A percentile compares a stretch with the other conserved stretches of the same genome.
phyloP scores from a whole-genome alignment of 148 eudicot genomes.

The Beta vulgaris region DNA sequence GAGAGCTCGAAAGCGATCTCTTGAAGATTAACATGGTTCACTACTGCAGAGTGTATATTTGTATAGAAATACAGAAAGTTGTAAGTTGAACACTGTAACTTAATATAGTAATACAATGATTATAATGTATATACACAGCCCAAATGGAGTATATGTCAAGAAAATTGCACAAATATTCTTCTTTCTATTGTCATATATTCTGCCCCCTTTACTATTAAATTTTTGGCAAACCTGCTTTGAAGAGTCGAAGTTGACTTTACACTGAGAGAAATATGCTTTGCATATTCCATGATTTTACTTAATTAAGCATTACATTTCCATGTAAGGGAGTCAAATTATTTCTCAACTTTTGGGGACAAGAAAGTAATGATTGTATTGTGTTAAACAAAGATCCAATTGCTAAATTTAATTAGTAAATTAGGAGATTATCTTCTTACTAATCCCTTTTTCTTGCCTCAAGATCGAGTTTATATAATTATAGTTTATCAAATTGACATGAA shows the following conservation, averaged over 20 bases:
- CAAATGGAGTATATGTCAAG: background rate
- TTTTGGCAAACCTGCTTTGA: background rate
- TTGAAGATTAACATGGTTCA: conserved; percentile 66
- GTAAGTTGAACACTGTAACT: background rate
- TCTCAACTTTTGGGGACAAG: no score
- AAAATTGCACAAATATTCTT: conserved; percentile 14
- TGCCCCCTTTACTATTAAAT: background rate
- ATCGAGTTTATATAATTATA: no score
- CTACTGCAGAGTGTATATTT: background rate
- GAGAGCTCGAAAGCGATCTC: conserved; percentile 81
- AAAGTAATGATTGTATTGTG: no score
- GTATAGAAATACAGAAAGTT: background rate
- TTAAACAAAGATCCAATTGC: no score
- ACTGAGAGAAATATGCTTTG: background rate
- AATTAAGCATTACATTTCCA: background rate
- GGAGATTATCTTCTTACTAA: no score
- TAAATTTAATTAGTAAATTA: no score
- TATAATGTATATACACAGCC: conserved; percentile 20
- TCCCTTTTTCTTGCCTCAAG: no score
- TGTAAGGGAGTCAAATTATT: no score
- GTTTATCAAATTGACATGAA: no score
- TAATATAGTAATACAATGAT: conserved; percentile 20
- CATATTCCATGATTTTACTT: background rate
- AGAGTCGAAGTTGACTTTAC: conserved; percentile 1
- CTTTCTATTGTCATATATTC: background rate